phyloP scores from a whole-genome alignment of 1,284 basidiomycete genomes.

The Ceratobasidium theobromae region DNA sequence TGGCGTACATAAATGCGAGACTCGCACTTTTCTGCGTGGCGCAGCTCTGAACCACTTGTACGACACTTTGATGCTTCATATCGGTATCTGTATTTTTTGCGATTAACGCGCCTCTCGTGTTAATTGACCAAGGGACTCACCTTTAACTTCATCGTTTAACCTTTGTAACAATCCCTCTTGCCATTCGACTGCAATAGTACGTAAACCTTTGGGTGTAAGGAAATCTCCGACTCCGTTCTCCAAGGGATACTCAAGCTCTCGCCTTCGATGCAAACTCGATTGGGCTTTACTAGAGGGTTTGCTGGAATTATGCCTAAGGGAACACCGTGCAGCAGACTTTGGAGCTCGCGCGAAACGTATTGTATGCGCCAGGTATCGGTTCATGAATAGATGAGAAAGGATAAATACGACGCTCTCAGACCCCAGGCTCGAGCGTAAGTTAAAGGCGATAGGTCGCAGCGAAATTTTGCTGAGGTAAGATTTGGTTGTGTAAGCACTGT shows the following conservation, averaged over 20 bases:
- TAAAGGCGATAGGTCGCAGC: not conserved
- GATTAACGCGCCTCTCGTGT: not conserved
- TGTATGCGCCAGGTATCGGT: not conserved
- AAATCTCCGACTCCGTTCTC: constrained; percentile 74
- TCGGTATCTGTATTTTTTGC: constrained; percentile 53
- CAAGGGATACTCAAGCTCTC: constrained; percentile 61
- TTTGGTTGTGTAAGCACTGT: not conserved
- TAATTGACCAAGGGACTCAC: constrained; percentile 48
- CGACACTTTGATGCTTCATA: constrained; percentile 61
- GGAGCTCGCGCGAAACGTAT: not conserved
- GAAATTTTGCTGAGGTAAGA: not conserved
- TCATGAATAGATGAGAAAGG: not conserved
- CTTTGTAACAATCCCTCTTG: constrained; percentile 76
- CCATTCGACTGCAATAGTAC: constrained; percentile 72
- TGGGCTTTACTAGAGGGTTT: not conserved
- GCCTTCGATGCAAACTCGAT: constrained; percentile 53
- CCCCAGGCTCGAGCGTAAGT: too few relatives aligned
- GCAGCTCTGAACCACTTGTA: constrained; percentile 74
- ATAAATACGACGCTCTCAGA: too few relatives aligned
- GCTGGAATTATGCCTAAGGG: not conserved
- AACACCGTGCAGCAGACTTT: not conserved
- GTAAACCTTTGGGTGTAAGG: constrained; percentile 65
- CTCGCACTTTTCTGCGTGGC: constrained; percentile 61
- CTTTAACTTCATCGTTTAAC: constrained; percentile 69
- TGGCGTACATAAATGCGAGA: constrained; percentile 89